Percentiles rank a stretch among this genome's conserved stretches.
phyloP scores from a whole-genome alignment of 2,329 filamentous ascomycete genomes.

The Botryotinia globosa region DNA sequence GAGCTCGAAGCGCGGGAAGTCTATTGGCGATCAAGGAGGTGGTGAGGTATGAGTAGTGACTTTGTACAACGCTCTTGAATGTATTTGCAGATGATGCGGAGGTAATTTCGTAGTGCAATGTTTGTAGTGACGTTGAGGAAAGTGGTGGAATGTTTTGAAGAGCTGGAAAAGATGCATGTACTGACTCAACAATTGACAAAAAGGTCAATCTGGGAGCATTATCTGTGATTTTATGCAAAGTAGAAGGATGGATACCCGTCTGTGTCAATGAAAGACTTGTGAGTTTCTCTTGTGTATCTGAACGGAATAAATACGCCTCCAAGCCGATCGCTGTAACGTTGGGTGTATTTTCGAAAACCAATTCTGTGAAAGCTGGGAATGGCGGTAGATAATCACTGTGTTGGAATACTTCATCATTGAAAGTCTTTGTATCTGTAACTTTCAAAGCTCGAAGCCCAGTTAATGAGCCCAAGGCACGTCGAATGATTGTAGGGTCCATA shows the following conservation, averaged over 20 bases:
- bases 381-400: constrained; percentile 62
- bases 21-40: constrained; percentile 74
- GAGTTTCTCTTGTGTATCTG: constrained; percentile 59
- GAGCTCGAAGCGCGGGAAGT: constrained; percentile 68
- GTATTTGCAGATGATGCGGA: constrained; percentile 55
- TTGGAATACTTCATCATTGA: constrained; percentile 76
- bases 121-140: constrained; percentile 64
- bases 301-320: constrained; percentile 61
- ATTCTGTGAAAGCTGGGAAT: constrained; percentile 70
- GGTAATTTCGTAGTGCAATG: constrained; percentile 80
- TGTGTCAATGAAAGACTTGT: constrained; percentile 66
- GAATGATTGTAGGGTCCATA: constrained; percentile 67
- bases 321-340: constrained; percentile 71
- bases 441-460: constrained; percentile 69
- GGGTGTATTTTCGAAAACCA: constrained; percentile 70
- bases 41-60: constrained; percentile 83
- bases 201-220: constrained; percentile 43
- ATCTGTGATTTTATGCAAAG: constrained; percentile 44
- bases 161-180: constrained; percentile 55
- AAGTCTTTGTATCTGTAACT: constrained; percentile 63
- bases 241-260: constrained; percentile 61
- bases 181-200: constrained; percentile 55
- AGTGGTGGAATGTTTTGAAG: constrained; percentile 59
- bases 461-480: constrained; percentile 68
- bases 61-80: constrained; percentile 52